phyloP scores from a whole-genome alignment of 2,329 filamentous ascomycete species.

The Cladophialophora carrionii region DNA sequence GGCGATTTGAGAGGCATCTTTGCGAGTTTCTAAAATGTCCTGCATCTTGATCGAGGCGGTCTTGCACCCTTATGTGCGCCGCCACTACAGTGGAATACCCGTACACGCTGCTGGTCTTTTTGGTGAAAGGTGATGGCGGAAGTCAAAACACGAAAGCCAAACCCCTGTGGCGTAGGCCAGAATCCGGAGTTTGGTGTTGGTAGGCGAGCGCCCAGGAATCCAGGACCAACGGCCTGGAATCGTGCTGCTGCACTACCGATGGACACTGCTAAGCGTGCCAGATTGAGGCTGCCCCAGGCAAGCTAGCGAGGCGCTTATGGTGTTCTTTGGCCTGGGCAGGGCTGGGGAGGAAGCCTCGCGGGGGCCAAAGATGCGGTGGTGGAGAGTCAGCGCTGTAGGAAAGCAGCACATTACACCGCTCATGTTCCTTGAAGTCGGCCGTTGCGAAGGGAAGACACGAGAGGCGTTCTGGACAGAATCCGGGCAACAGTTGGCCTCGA shows the following conservation, averaged over 20 bases:
- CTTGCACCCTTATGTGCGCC: neutral
- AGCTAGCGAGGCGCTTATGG: neutral
- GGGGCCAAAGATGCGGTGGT: conserved; percentile 8
- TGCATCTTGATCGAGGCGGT: neutral
- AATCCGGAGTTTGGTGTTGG: neutral
- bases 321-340: neutral
- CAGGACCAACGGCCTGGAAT: neutral
- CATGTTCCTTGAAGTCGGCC: neutral
- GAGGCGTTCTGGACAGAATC: neutral
- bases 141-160: neutral
- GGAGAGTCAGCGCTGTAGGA: neutral
- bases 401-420: neutral
- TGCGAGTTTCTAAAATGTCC: neutral
- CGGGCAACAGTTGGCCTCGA: neutral
- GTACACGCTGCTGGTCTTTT: neutral
- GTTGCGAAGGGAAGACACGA: neutral
- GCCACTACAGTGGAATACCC: no score
- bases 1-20: conserved; percentile 16
- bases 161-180: conserved; percentile 3
- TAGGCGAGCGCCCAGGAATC: neutral
- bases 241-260: neutral
- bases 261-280: neutral
- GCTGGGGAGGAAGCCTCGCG: neutral
- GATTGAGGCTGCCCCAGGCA: conserved; percentile 1
- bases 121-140: neutral